Base-by-base conservation (phyloP, 192 early-diverging fungal genomes). In the Dissophora ornata region DNA sequence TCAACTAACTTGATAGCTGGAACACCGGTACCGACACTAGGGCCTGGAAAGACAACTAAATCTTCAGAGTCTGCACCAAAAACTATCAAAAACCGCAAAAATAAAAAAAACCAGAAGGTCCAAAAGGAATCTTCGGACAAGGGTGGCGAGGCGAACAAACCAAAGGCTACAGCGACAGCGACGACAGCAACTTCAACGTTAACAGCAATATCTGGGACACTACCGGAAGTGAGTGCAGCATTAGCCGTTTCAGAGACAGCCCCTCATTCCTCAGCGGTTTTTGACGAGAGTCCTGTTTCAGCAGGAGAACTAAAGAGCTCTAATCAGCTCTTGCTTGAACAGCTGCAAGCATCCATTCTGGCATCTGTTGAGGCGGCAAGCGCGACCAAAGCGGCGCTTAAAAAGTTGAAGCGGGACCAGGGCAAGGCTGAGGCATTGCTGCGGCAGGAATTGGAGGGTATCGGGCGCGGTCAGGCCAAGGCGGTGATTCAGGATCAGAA, bases 381-480 rank as follows among this genome's bases (percentile, higher is more conserved):
- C 29, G 58, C 64, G 1, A 40, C 57, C 18, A 62, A 53, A 15
- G 50, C 47, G 0, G 28, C 65, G 0, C 38, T 77, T 22, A 77
- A 77, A 36, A 77, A 77, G 38, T 38, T 77, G 11, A 77, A 62
- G 38, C 64, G 73, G 5, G 73, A 77, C 45, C 73, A 77, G 28
- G 36, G 36, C 16, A 77, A 77, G 29, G 12, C 58, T 1, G 73
- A 77, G 58, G 44, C 73, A 0, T 49, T 57, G 9, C 12, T 77
- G 33, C 38, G 63, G 19, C 73, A 77, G 47, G 73, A 77, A 12
- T 46, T 77, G 2, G 73, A 77, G 41, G 73, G 73, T 0, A 77
- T 77, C n/a, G 73, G 73, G 19, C 64, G 64, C 9, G 73, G 63
- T 1, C 73, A 77, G 18, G 63, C 73, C 33, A 77, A 77, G 38